Evolutionary conservation across 2,329 filamentous ascomycete genomes (phyloP).

Genomic region (Colletotrichum musicola): DNA sequence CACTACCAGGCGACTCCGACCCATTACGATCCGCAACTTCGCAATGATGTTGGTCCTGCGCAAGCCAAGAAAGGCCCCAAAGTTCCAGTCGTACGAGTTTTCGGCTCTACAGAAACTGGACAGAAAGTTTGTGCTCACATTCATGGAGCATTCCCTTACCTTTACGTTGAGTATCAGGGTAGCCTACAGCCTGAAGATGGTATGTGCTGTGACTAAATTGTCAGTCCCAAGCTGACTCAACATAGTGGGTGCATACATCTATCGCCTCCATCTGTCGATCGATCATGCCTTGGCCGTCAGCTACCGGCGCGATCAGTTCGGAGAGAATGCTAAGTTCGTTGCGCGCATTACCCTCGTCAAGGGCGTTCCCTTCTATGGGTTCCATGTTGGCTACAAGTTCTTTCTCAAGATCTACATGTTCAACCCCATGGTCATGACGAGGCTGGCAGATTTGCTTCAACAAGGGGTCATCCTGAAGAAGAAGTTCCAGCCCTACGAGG

Average conservation of each 20-base stretch:
- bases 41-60: conserved; percentile 71
- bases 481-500: conserved; percentile 91
- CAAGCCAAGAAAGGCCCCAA: conserved; percentile 74
- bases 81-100: conserved; percentile 89
- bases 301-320: conserved; percentile 81
- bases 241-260: conserved; percentile 80
- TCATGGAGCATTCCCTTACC: conserved; percentile 94
- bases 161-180: conserved; percentile 90
- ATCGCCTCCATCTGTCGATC: conserved; percentile 84
- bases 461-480: conserved; percentile 90
- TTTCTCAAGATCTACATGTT: conserved; percentile 96
- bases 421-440: conserved; percentile 88
- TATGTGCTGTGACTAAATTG: conserved; percentile 53
- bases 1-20: conserved; percentile 88
- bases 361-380: conserved; percentile 95
- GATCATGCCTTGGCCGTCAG: conserved; percentile 90
- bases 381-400: conserved; percentile 89
- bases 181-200: conserved; percentile 75
- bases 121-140: conserved; percentile 97
- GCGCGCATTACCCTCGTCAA: conserved; percentile 94
- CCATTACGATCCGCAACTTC: conserved; percentile 83
- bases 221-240: not conserved
- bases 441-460: conserved; percentile 86
- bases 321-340: conserved; percentile 78
- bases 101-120: conserved; percentile 92